Base-by-base conservation (phyloP, 768 basidiomycete genomes). In the Russula brevipes region DNA sequence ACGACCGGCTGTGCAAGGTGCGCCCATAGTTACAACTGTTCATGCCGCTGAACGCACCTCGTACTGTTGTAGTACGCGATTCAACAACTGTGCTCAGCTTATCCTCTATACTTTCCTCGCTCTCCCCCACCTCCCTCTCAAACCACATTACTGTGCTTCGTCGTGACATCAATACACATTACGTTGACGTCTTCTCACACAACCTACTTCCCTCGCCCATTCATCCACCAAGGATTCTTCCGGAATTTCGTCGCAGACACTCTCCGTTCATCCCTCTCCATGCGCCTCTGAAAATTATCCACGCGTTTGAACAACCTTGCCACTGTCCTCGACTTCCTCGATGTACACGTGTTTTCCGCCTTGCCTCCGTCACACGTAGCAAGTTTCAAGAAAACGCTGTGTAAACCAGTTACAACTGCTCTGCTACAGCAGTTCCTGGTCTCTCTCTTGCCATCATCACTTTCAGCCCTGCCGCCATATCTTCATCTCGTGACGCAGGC, bases 401-500 rank as follows among this genome's bases (percentile, higher is more conserved):
- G 77, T 70, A 85, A 82, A 69, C 84, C 87, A 1, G 68, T 89
- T 17, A 81, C 82, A 3, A 78, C 76, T 5, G 82, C 84, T 31
- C 69, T 93, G 19, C 78, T 95, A 55, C 80, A 84, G 54, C 79
- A 84, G 65, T 74, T 94, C 39, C 78, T 95, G 49, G 74, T 86
- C 39, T 84, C 88, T 0, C 79, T 80, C n/a, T 76, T 94, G 3
- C 91, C 94, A 0, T 81, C 84, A 0, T 81, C 84, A 3, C 79
- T 89, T 51, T 74, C 79, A 6, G 75, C 73, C 5, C 78, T 95
- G 0, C 83, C 87, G 3, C 64, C 76, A 1, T 95, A 87, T 73
- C 76, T 95, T 31, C 73, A 76, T 8, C 74, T 88, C 11, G 73
- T 86, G 1, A 68, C 77, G 24, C 73, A 76, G n/a, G 85, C 88